phyloP scores from a whole-genome alignment of 768 basidiomycete genomes.

The Lactifluus hygrophoroides region DNA sequence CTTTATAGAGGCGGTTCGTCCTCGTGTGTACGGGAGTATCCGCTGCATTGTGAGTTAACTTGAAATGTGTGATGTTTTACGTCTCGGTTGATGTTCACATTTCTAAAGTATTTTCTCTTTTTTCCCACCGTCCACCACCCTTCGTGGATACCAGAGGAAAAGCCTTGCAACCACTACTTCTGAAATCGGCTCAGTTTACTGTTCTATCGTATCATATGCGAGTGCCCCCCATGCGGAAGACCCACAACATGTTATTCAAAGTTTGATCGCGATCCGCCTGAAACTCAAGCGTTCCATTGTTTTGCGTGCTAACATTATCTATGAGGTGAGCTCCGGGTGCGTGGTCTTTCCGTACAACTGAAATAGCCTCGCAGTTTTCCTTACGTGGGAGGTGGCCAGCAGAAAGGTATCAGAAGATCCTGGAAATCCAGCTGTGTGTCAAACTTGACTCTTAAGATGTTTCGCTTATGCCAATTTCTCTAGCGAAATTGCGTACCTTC shows the following conservation, averaged over 20 bases:
- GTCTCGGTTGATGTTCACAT: slow-evolving; percentile 7
- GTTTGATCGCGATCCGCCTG: slow-evolving; percentile 62
- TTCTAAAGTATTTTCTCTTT: slow-evolving; percentile 51
- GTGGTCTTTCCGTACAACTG: background rate
- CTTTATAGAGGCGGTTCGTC: slow-evolving; percentile 51
- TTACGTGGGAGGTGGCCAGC: slow-evolving; percentile 73
- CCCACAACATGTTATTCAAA: slow-evolving; percentile 47
- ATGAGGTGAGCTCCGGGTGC: slow-evolving; percentile 42
- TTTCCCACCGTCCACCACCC: slow-evolving; percentile 67
- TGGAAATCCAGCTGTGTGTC: slow-evolving; percentile 59
- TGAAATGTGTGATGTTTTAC: slow-evolving; percentile 18
- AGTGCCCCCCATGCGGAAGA: slow-evolving; percentile 45
- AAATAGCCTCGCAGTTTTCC: slow-evolving; percentile 45
- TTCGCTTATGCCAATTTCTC: slow-evolving; percentile 11
- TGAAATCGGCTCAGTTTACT: slow-evolving; percentile 66
- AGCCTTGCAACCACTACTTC: slow-evolving; percentile 58
- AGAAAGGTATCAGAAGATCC: slow-evolving; percentile 61
- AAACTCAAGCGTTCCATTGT: slow-evolving; percentile 59
- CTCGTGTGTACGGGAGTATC: slow-evolving; percentile 64
- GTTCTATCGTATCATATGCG: slow-evolving; percentile 66
- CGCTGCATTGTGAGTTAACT: slow-evolving; percentile 67
- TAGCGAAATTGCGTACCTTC: slow-evolving; percentile 58
- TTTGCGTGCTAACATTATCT: slow-evolving; percentile 49
- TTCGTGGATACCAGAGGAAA: slow-evolving; percentile 63
- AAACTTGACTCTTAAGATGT: background rate